Evolutionary conservation across 805 yeast genomes (phyloP).

Genomic region (Myxozyma neotropica): DNA sequence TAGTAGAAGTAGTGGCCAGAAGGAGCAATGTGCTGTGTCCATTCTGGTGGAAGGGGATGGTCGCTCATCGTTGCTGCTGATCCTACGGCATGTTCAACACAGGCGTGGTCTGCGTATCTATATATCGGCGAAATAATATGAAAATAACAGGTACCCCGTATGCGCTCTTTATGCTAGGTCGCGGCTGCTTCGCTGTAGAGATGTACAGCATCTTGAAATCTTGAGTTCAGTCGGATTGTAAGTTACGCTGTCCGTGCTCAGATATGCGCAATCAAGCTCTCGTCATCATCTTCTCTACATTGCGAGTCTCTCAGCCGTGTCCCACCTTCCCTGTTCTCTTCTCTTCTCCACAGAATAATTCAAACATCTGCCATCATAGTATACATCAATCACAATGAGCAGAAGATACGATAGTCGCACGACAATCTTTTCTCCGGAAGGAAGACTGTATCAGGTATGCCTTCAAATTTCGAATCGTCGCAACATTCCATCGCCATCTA

Average conservation of each 20-base stretch:
- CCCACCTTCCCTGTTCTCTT: neutral
- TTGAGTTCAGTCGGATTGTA: neutral
- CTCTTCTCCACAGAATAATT: neutral
- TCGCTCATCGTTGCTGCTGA: neutral
- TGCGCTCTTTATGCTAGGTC: too few species aligned
- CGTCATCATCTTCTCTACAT: neutral
- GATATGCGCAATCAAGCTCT: neutral
- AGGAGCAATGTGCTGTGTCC: conserved; percentile 48
- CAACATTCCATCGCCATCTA: neutral
- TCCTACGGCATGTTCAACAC: neutral
- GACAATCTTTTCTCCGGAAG: conserved; percentile 98
- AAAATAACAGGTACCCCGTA: too few species aligned
- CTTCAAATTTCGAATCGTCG: too few species aligned
- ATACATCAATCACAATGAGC: conserved; percentile 54
- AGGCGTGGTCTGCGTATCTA: too few species aligned
- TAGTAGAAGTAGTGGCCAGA: conserved; percentile 47
- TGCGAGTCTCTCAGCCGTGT: conserved; percentile 1
- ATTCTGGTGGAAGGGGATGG: conserved; percentile 39
- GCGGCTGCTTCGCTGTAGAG: too few species aligned
- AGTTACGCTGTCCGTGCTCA: neutral
- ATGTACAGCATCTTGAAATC: neutral
- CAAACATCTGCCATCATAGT: neutral
- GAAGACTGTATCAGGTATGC: conserved; percentile 86
- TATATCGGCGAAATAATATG: too few species aligned
- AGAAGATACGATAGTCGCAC: conserved; percentile 99